Percentiles rank a stretch among this genome's conserved stretches.
These are phyloP conservation scores for Pseudopyrenochaeta lycopersici DNA, from an alignment of 2,329 filamentous ascomycete genomes.

Conservation along the genomic window DNA sequence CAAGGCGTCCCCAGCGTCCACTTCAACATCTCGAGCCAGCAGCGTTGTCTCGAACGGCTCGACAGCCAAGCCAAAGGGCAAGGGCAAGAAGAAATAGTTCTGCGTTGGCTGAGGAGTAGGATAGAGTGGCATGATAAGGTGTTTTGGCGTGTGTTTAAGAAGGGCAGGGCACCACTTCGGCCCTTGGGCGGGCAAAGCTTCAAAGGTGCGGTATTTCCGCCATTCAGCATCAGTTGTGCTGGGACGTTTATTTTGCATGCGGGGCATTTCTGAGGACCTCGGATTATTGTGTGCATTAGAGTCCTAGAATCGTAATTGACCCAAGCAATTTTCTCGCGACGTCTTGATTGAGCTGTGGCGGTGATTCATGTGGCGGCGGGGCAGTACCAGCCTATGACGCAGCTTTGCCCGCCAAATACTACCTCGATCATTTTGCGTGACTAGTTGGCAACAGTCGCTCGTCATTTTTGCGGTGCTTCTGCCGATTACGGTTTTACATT, in stretches of 20 bases:
- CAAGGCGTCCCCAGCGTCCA: conserved; percentile 75
- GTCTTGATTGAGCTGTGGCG: background rate
- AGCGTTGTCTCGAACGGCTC: conserved; percentile 84
- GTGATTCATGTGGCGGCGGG: background rate
- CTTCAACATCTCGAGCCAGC: conserved; percentile 81
- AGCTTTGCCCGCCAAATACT: background rate
- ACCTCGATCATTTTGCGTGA: background rate
- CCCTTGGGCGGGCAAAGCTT: background rate
- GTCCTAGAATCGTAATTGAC: background rate
- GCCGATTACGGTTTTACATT: no score
- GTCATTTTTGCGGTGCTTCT: no score
- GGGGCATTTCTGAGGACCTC: background rate
- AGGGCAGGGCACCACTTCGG: background rate
- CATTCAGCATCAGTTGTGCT: background rate
- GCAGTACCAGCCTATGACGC: conserved; percentile 7
- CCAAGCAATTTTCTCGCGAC: background rate
- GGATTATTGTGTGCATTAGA: background rate
- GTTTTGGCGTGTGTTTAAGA: conserved; percentile 18
- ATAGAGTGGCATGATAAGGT: conserved; percentile 13
- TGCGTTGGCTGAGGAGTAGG: background rate
- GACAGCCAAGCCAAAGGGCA: conserved; percentile 57
- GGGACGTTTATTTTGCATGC: background rate
- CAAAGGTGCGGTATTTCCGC: background rate
- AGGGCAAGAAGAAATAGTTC: conserved; percentile 59
- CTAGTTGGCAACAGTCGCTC: background rate